Base-by-base conservation (phyloP, 2,329 filamentous ascomycete species). In the Botrytis cinerea region DNA sequence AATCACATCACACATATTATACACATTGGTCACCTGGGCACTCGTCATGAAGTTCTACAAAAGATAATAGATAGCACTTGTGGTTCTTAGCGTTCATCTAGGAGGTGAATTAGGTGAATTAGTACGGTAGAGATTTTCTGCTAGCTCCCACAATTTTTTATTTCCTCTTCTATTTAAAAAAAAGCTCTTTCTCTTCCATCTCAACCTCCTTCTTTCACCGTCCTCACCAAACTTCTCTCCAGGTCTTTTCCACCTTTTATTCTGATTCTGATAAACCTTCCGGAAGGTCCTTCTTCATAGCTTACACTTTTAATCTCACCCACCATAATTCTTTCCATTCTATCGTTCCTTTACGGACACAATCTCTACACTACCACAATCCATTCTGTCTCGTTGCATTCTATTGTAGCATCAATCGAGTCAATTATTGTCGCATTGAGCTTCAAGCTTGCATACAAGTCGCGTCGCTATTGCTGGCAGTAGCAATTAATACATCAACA, bases 371-470 rank as follows among this genome's bases (percentile, higher is more conserved):
- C 46, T 22, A 2, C 32, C 25, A 45, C 62, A 25, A 68, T 68
- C 38, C 54, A 60, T 51, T 38, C 16, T 28, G n/a, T 38, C n/a
- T 40, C 62, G 32, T 73, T 73, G 25, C 71, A 61, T 73, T 45
- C n/a, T 51, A 28, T 59, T 68, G 62, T 68, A 68, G 54, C 48
- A 60, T 57, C 61, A 48, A 67, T 46, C 40, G 32, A 40, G n/a
- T 45, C 32, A 43, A 25, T 60, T 59, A 32, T 40, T 60, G 61
- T 68, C 48, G 35, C 51, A 48, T 46, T 38, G 62, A 68, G 51
- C 70, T 60, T 72, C 12, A 63, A 60, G 40, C 70, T 68, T 72
- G 10, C 35, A 54, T 25, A 22, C 35, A 57, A 54, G 46, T 32
- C 32, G 35, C 66, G 35, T 68, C 57, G 66, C 66, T 68, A 25